These are phyloP conservation scores for Cinnamomum micranthum DNA, from an alignment of 164 flowering plant genomes.

Conservation along the genomic window DNA sequence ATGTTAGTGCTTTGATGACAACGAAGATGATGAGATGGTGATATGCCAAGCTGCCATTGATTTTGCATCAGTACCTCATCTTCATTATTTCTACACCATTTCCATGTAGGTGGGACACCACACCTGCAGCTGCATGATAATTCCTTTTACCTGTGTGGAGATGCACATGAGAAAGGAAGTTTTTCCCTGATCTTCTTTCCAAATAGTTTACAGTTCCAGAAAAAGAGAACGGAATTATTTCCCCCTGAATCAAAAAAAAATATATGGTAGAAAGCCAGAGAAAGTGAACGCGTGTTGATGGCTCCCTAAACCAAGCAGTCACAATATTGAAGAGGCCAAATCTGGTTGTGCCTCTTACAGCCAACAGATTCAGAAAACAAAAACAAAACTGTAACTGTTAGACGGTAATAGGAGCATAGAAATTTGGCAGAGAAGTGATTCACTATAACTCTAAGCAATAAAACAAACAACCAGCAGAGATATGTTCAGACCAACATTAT, in stretches of 20 bases:
- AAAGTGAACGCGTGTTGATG: neutral
- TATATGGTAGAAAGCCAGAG: neutral
- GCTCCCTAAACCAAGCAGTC: neutral
- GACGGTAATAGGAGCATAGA: neutral
- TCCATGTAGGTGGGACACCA: neutral
- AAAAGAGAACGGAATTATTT: neutral
- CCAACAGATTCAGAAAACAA: neutral
- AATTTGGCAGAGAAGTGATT: neutral
- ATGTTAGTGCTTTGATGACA: too few relatives aligned
- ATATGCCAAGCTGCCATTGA: neutral
- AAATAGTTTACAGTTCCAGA: neutral
- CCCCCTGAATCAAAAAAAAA: neutral
- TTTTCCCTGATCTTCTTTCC: neutral
- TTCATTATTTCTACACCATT: neutral
- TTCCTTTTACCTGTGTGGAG: neutral
- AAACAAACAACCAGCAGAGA: neutral
- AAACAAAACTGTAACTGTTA: neutral
- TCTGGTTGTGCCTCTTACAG: neutral
- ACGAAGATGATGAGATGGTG: neutral
- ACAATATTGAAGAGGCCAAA: neutral
- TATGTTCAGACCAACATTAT: neutral
- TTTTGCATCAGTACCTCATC: neutral
- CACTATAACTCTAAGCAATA: neutral
- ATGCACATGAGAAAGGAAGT: neutral
- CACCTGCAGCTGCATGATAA: neutral